Percentiles rank a stretch among this genome's conserved stretches.
phyloP scores from a whole-genome alignment of 2,329 filamentous ascomycete genomes.

The Colletotrichum simmondsii region DNA sequence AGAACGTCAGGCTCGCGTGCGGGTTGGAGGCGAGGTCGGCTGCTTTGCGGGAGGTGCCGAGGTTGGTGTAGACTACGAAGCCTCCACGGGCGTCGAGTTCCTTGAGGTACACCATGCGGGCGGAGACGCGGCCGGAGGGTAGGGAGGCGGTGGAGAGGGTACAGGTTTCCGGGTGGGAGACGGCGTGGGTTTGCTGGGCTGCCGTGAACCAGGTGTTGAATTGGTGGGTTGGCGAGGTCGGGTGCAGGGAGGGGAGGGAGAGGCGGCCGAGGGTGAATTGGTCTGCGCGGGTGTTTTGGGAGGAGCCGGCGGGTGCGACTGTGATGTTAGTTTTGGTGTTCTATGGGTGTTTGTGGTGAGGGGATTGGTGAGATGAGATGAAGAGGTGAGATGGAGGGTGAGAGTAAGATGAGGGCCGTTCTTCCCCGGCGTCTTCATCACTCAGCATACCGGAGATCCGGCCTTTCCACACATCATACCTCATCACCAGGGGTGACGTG shows the following conservation, averaged over 20 bases:
- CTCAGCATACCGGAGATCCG: too few species aligned
- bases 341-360: not conserved
- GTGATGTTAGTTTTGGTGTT: conserved; percentile 11
- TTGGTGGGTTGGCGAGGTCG: conserved; percentile 77
- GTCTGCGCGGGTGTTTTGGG: conserved; percentile 72
- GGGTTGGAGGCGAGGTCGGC: conserved; percentile 78
- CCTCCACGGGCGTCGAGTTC: conserved; percentile 81
- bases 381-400: too few species aligned
- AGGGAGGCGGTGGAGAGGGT: conserved; percentile 86
- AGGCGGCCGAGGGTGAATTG: conserved; percentile 79
- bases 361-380: too few species aligned
- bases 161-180: conserved; percentile 87
- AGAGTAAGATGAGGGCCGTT: too few species aligned
- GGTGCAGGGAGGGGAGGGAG: conserved; percentile 67
- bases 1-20: conserved; percentile 87
- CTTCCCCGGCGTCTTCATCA: too few species aligned
- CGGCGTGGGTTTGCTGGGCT: conserved; percentile 62
- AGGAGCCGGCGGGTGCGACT: conserved; percentile 73
- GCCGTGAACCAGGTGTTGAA: conserved; percentile 91
- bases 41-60: conserved; percentile 79
- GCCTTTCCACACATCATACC: not conserved
- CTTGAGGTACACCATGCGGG: conserved; percentile 93
- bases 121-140: conserved; percentile 84
- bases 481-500: not conserved
- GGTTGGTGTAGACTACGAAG: conserved; percentile 95